Base-by-base conservation (phyloP, 805 yeast species). In the Metschnikowia rubicola region DNA sequence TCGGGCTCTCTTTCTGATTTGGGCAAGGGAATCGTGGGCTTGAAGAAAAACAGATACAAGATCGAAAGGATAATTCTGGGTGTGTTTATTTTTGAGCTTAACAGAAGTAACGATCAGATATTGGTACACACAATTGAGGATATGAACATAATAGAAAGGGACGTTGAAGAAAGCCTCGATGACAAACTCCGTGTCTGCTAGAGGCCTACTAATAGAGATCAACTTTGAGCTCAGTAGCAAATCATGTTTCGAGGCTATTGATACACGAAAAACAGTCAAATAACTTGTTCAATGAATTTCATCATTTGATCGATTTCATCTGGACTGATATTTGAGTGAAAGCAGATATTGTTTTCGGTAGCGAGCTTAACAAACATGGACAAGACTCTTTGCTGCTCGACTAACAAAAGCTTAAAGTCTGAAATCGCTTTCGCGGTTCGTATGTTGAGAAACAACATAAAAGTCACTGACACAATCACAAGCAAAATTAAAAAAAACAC, bases 111-210 rank as follows among this genome's bases (percentile, higher is more conserved):
- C 58, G 74, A 78, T 47, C 61, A 70, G 50, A 78, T 86, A 31
- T 39, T 71, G 7, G 87, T 81, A 5, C 88, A 84, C 58, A 81
- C 86, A 2, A 73, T 86, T 30, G 92, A 86, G 54, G 77, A 82
- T 55, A 72, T 86, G 46, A 84, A 83, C 50, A 70, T 83, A 37
- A 63, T 79, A 21, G 86, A 83, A 55, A 73, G 47, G 15, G 43
- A 30, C 7, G 46, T 50, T n/a, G 53, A 51, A 37, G 41, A 44
- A 38, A 35, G 35, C 19, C 48, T 45, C 10, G 45, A 30, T 9
- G 34, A 37, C 17, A 52, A 56, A 36, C 54, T 56, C 4, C 50
- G 58, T 9, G 52, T 52, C 34, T 56, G 59, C 30, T 38, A 21
- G 26, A 21, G 7, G 26, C 7, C 26, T 21, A 21, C 26, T 21